Evolutionary conservation across 2,329 filamentous ascomycete species (phyloP), one percentile per base, ranked within the genome.

Genomic region (Coniochaeta ligniaria): DNA sequence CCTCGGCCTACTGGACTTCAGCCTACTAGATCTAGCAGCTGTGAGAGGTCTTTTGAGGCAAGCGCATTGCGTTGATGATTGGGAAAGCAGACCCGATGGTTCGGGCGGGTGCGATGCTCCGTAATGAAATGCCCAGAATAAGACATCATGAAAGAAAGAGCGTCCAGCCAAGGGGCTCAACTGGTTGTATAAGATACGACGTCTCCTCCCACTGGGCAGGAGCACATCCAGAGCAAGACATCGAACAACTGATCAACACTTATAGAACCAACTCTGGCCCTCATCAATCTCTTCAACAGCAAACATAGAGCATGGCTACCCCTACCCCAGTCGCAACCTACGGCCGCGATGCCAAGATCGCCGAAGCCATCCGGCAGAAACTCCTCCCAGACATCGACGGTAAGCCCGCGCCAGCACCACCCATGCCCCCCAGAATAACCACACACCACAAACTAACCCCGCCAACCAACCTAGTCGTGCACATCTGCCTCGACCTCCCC

Each of bases 401-500:
- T 63, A 60, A 16, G 33, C 54, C 17, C 33, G 8, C 12, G 20
- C 11, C 5, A n/a, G 4, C 8, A n/a, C 28, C 12, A 14, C 3
- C 22, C 22, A 33, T 22, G 7, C 22, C 11, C 41, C 17, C 9
- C 20, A 12, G 3, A 28, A 47, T n/a, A 59, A 28, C 22, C n/a
- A 17, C 59, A 92, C 28, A 35, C n/a, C n/a, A n/a, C n/a, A n/a
- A n/a, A n/a, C n/a, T n/a, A n/a, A n/a, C n/a, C n/a, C n/a, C n/a
- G n/a, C n/a, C n/a, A n/a, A n/a, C n/a, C 35, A 36, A 36, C 7
- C n/a, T 36, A 65, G 62, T 66, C 43, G 63, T 65, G 22, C 64
- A 65, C 56, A 63, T 58, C 6, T 64, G 59, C 60, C 61, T 64
- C 26, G 55, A 58, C n/a, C 96, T 96, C 73, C 78, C 81, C 54